These are phyloP conservation scores for Trametes punicea DNA, from an alignment of 768 basidiomycete species.

Conservation along the genomic window DNA sequence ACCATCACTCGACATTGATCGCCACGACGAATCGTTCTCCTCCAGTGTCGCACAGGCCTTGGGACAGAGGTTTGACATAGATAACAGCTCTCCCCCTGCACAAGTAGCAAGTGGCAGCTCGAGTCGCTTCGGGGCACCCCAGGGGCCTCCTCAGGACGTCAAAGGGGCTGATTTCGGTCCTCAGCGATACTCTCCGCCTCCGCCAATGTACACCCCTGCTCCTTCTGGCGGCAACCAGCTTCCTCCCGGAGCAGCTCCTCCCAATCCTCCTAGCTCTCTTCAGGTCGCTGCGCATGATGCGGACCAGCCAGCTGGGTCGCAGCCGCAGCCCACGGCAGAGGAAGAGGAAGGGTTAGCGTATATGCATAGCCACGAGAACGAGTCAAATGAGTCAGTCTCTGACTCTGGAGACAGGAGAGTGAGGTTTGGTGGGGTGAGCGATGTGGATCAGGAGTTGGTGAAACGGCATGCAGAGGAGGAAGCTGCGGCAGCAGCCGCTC, in stretches of 20 bases:
- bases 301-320: constrained; percentile 8
- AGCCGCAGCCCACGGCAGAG: constrained; percentile 14
- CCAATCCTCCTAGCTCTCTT: constrained; percentile 20
- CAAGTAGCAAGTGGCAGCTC: not conserved
- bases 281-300: not conserved
- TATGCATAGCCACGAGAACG: constrained; percentile 21
- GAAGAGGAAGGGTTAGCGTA: constrained; percentile 30
- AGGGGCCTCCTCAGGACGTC: not conserved
- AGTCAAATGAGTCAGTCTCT: constrained; percentile 3
- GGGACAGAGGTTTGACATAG: constrained; percentile 19
- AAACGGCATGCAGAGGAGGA: constrained; percentile 12
- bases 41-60: constrained; percentile 39
- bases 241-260: constrained; percentile 42
- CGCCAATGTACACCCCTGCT: constrained; percentile 28
- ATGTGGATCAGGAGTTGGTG: constrained; percentile 38
- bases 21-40: constrained; percentile 31
- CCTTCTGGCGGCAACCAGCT: constrained; percentile 33
- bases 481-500: not conserved
- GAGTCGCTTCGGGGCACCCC: not conserved
- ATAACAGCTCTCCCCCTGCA: not conserved
- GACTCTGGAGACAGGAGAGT: constrained; percentile 36
- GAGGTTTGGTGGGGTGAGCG: constrained; percentile 40
- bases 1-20: constrained; percentile 26
- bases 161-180: constrained; percentile 11
- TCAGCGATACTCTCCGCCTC: constrained; percentile 33